These are phyloP conservation scores for Talaromyces sp. DNA, from an alignment of 2,329 filamentous ascomycete genomes.

Conservation along the genomic window DNA sequence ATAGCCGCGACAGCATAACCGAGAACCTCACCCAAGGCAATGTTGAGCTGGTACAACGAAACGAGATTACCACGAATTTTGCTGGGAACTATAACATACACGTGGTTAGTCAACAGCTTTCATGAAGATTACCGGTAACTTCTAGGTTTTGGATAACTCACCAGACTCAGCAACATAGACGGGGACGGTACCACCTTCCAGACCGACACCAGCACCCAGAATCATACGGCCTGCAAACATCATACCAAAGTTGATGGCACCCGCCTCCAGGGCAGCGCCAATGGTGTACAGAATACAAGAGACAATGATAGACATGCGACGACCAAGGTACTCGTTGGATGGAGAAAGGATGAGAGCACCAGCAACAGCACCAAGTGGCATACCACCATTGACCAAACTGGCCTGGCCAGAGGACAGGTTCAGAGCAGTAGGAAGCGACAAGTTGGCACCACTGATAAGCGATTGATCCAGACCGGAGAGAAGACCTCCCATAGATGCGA, in stretches of 20 bases:
- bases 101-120: no score
- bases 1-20: slow-evolving; percentile 74
- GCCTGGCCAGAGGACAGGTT: slow-evolving; percentile 59
- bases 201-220: slow-evolving; percentile 69
- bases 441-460: slow-evolving; percentile 67
- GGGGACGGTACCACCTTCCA: slow-evolving; percentile 74
- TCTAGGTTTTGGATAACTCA: slow-evolving; percentile 21
- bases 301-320: slow-evolving; percentile 69
- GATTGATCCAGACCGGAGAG: slow-evolving; percentile 74
- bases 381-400: slow-evolving; percentile 69
- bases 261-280: slow-evolving; percentile 69
- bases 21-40: slow-evolving; percentile 72
- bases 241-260: slow-evolving; percentile 70
- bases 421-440: slow-evolving; percentile 65
- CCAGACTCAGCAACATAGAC: slow-evolving; percentile 70
- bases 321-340: slow-evolving; percentile 68
- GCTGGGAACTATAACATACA: slow-evolving; percentile 56
- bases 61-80: slow-evolving; percentile 71
- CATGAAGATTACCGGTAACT: no score
- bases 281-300: slow-evolving; percentile 71
- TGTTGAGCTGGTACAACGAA: slow-evolving; percentile 75
- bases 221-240: slow-evolving; percentile 70
- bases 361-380: slow-evolving; percentile 71
- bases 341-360: slow-evolving; percentile 70
- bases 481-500: slow-evolving; percentile 75